Conservation (phyloP, 805 yeast species). For the Kuraishia molischiana region DNA sequence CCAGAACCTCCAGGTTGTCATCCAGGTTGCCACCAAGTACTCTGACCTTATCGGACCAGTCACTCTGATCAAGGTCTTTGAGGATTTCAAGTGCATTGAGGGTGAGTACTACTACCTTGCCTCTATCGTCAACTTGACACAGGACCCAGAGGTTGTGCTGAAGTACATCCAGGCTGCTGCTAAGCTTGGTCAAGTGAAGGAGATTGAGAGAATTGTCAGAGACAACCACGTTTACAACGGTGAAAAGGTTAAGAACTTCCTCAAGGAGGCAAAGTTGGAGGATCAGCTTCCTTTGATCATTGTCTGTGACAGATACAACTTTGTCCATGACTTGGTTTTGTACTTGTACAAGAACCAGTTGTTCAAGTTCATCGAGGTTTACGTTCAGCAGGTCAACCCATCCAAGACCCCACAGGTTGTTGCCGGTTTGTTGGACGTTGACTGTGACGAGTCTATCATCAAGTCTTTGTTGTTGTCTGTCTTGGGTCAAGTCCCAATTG, state of each 20-base stretch:
- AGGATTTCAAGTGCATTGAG: conserved; percentile 84
- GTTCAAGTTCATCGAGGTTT: conserved; percentile 94
- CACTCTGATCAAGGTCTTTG: conserved; percentile 81
- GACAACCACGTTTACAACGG: conserved; percentile 93
- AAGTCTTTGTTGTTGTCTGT: conserved; percentile 75
- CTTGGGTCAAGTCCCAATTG: conserved; percentile 89
- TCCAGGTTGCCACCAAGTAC: conserved; percentile 94
- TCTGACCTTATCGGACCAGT: conserved; percentile 88
- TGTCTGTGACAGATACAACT: conserved; percentile 88
- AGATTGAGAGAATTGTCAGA: conserved; percentile 91
- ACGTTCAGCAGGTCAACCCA: conserved; percentile 96
- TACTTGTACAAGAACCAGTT: conserved; percentile 92
- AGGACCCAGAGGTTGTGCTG: conserved; percentile 90
- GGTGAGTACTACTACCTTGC: conserved; percentile 93
- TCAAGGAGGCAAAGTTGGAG: conserved; percentile 87
- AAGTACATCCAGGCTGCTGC: conserved; percentile 95
- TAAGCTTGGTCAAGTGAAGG: conserved; percentile 79
- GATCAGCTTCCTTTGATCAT: conserved; percentile 95
- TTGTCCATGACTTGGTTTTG: conserved; percentile 86
- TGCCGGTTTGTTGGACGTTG: conserved; percentile 94
- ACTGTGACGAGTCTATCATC: conserved; percentile 87
- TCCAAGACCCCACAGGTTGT: conserved; percentile 92
- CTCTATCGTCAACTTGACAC: conserved; percentile 86
- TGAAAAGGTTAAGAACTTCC: conserved; percentile 93
- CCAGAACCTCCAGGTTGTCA: conserved; percentile 84